Base-by-base conservation (phyloP, 106 monocot species). In the Xerophyta viscosa region DNA sequence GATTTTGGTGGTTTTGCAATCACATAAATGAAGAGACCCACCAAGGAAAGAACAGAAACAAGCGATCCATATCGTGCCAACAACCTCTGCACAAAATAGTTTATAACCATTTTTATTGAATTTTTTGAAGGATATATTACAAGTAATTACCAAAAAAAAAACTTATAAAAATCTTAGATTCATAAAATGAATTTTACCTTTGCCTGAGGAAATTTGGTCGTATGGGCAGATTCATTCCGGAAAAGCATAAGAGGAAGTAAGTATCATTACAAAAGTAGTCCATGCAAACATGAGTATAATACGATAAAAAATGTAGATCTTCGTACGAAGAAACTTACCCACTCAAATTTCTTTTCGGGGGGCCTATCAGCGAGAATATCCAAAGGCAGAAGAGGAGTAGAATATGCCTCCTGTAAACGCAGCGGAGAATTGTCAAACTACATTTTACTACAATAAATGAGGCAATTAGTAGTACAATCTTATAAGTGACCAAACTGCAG, bases 281-380 rank as follows among this genome's bases (percentile, higher is more conserved):
- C n/a, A n/a, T n/a, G n/a, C n/a, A n/a, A n/a, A n/a, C n/a, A n/a
- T n/a, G n/a, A n/a, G n/a, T n/a, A n/a, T n/a, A n/a, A n/a, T n/a
- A n/a, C n/a, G n/a, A n/a, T n/a, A n/a, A n/a, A n/a, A 46, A 2
- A 7, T 0, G 36, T 3, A 31, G 2, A 66, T 37, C 1, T 12
- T 17, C 1, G 11, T 17, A n/a, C 25, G 23, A 33, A 50, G 30
- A 42, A 13, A 63, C 71, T 70, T 50, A 89, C 89, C 79, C 82
- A 72, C 72, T 86, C 86, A 66, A 86, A 73, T 65, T 79, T 86
- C 76, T 86, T 89, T 29, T 71, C 78, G 8, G 82, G 82, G 58
- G 82, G 86, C 41, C 70, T 82, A 37, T 89, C 89, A n/a, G 89
- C 89, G 44, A 98, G 85, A 60, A 98, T 77, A 60, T 98, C 96